Evolutionary conservation across 2,329 filamentous ascomycete species (phyloP).

Genomic region (Fusarium sulawesiense): DNA sequence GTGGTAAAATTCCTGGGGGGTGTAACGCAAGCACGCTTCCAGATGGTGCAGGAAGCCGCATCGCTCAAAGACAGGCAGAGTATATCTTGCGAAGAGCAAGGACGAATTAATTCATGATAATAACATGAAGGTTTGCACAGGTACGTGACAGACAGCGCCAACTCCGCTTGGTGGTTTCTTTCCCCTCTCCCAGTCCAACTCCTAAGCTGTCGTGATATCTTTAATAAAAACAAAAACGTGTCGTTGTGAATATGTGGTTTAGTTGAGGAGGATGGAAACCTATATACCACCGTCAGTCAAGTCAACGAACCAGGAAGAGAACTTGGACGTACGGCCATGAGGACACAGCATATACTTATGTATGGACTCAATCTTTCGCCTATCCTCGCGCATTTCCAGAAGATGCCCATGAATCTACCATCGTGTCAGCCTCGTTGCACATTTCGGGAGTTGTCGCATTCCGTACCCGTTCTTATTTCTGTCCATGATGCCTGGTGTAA

Average conservation of each 20-base stretch:
- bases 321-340: conserved; percentile 81
- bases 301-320: background rate
- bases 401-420: conserved; percentile 79
- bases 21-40: conserved; percentile 27
- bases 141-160: conserved; percentile 16
- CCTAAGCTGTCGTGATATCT: conserved; percentile 40
- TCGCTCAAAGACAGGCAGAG: background rate
- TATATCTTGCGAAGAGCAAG: conserved; percentile 12
- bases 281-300: conserved; percentile 26
- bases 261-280: conserved; percentile 54
- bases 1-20: background rate
- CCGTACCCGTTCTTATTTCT: conserved; percentile 88
- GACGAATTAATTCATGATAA: conserved; percentile 22
- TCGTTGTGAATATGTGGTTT: conserved; percentile 43
- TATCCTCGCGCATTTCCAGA: conserved; percentile 95
- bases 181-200: conserved; percentile 28
- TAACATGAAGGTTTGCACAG: conserved; percentile 16
- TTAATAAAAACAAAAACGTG: conserved; percentile 25
- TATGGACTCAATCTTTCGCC: conserved; percentile 95
- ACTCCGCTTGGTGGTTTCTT: conserved; percentile 11
- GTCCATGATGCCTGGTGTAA: conserved; percentile 91
- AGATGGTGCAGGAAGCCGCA: background rate
- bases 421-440: conserved; percentile 25
- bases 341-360: conserved; percentile 90
- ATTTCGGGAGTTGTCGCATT: conserved; percentile 1